Evolutionary conservation across 2,329 filamentous ascomycete species (phyloP).

Genomic region (Metarhizium rileyi): DNA sequence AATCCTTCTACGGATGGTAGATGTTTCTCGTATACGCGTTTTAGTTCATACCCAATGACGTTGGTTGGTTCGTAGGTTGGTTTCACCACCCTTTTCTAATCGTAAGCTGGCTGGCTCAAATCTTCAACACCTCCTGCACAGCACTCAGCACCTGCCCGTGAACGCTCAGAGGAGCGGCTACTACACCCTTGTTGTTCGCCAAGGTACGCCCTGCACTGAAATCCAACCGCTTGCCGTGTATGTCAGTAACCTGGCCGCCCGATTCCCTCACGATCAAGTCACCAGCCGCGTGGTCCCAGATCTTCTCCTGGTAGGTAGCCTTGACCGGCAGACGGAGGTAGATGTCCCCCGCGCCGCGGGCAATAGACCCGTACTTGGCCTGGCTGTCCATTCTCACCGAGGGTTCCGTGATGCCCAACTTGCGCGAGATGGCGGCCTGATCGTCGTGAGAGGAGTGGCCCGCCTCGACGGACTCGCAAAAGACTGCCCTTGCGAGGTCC

Average conservation of each 20-base stretch:
- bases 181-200: slow-evolving; percentile 83
- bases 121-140: slow-evolving; percentile 60
- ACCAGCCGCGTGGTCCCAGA: slow-evolving; percentile 97
- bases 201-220: slow-evolving; percentile 82
- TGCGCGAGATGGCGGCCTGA: slow-evolving; percentile 68
- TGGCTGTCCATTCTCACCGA: slow-evolving; percentile 96
- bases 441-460: slow-evolving; percentile 85
- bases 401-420: slow-evolving; percentile 78
- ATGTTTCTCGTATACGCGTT: too few species aligned
- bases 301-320: slow-evolving; percentile 93
- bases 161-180: slow-evolving; percentile 71
- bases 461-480: slow-evolving; percentile 94
- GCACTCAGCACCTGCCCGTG: too few species aligned
- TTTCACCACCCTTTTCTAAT: too few species aligned
- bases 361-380: slow-evolving; percentile 95
- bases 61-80: too few species aligned
- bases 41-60: too few species aligned
- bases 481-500: slow-evolving; percentile 71
- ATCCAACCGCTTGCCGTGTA: slow-evolving; percentile 73
- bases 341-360: slow-evolving; percentile 85
- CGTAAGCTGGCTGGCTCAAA: too few species aligned
- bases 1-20: too few species aligned
- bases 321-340: slow-evolving; percentile 83
- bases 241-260: slow-evolving; percentile 85
- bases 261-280: slow-evolving; percentile 91